phyloP scores from a whole-genome alignment of 2,329 filamentous ascomycete genomes.

The Aspergillus candidus region DNA sequence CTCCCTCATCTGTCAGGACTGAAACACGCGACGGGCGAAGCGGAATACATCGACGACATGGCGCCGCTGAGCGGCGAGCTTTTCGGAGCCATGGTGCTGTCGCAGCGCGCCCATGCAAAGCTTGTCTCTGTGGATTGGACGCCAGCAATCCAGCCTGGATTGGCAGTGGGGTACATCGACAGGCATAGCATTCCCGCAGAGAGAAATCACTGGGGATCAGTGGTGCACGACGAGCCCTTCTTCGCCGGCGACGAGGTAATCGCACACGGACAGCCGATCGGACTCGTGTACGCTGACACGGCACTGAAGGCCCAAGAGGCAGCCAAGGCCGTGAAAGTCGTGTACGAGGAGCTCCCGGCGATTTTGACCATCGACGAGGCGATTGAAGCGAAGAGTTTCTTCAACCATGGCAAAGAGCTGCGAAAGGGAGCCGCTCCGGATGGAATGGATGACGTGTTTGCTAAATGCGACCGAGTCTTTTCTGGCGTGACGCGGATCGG shows the following conservation, averaged over 20 bases:
- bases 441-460: conserved; percentile 2
- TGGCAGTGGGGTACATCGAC: conserved; percentile 72
- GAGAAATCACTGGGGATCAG: conserved; percentile 73
- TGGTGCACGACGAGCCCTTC: conserved; percentile 62
- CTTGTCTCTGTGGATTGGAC: conserved; percentile 67
- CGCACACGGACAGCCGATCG: conserved; percentile 77
- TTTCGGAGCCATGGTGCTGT: conserved; percentile 72
- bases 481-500: conserved; percentile 33
- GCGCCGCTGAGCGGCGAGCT: conserved; percentile 73
- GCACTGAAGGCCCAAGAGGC: conserved; percentile 65
- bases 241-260: conserved; percentile 77
- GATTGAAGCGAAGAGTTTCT: conserved; percentile 74
- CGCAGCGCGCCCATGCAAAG: conserved; percentile 73
- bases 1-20: conserved; percentile 73
- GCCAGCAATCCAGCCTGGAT: conserved; percentile 66
- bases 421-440: conserved; percentile 53
- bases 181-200: conserved; percentile 66
- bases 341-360: conserved; percentile 76
- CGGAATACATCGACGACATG: conserved; percentile 85
- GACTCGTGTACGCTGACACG: conserved; percentile 69
- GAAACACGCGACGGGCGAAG: conserved; percentile 81
- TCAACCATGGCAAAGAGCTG: conserved; percentile 67
- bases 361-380: conserved; percentile 86
- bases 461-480: conserved; percentile 4
- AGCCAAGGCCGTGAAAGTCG: conserved; percentile 68